Evolutionary conservation across 306 rosid genomes (phyloP), one percentile per base, ranked within the genome.

Genomic region (Dryas drummondii): DNA sequence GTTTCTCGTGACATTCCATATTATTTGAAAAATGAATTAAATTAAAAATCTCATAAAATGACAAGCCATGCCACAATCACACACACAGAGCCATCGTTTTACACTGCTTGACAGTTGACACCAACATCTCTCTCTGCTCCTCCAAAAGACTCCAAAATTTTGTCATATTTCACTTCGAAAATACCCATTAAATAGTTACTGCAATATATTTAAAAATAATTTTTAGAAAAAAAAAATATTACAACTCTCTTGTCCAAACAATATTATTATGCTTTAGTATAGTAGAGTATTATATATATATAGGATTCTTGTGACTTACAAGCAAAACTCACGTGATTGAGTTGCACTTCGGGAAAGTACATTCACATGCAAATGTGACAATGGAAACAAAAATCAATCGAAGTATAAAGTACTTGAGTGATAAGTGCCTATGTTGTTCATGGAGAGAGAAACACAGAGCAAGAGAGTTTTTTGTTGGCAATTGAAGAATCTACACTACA

Each of bases 261-360:
- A 8, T 42, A 59, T 3, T 78, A 50, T 45, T 73, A 68, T 78
- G 74, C 55, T 15, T 32, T 59, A 57, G 78, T 54, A 54, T 53
- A 69, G 73, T 19, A 63, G 37, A 63, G 19, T 40, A 27, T 65
- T 41, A 22, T 75, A 75, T 41, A 22, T 75, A 75, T 67, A 37
- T 78, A 52, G 84, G 87, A 81, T 82, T 86, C 86, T 83, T 84
- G 93, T 86, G 94, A 88, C 78, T 74, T 84, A 91, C 82, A 80
- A 80, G 80, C 86, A 82, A 85, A 79, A 83, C 81, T 91, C 97
- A 94, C 98, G 98, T 94, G 98, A 22, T 22, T 22, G 22, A 89
- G 87, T 66, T 86, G 84, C 86, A 80, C 94, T 88, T 85, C 66
- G 96, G 94, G 86, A 93, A 89, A 84, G 98, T 89, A 91, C 97